These are phyloP conservation scores for Acanthamoeba rhysodes DNA, from an alignment of 208 protist species.

Conservation along the genomic window DNA sequence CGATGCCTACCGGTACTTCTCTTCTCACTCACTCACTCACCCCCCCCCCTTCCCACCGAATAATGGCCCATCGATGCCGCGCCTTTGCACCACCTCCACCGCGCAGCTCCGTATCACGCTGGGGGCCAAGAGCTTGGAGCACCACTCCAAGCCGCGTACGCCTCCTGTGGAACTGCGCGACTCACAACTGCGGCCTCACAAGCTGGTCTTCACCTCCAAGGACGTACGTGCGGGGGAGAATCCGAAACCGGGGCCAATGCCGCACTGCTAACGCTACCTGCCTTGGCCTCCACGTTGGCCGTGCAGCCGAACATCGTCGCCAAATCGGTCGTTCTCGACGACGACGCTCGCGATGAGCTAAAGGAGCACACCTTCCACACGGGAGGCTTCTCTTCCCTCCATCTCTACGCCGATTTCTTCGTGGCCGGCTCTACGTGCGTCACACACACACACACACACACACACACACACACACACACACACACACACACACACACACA, in stretches of 20 bases:
- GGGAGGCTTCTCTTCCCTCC: not conserved
- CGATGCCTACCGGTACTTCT: too few species aligned
- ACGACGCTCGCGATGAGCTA: not conserved
- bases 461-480: too few species aligned
- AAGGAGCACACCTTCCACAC: conserved; percentile 72
- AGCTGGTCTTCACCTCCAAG: conserved; percentile 52
- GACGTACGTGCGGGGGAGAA: not conserved
- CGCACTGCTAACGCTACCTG: too few species aligned
- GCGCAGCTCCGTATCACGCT: conserved; percentile 40
- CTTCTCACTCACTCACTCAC: not conserved
- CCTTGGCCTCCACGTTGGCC: not conserved
- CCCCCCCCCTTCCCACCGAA: too few species aligned
- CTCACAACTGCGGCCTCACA: not conserved
- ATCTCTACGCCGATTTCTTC: conserved; percentile 59
- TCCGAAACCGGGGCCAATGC: too few species aligned
- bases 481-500: too few species aligned
- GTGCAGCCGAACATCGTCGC: not conserved
- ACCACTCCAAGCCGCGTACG: not conserved
- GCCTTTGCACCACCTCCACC: too few species aligned
- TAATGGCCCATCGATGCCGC: too few species aligned
- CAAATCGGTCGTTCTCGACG: not conserved
- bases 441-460: too few species aligned
- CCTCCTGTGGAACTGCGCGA: not conserved
- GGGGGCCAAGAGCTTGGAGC: conserved; percentile 20
- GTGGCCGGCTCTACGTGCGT: not conserved